Conservation (phyloP, 768 basidiomycete genomes). For the Terana coerulea region DNA sequence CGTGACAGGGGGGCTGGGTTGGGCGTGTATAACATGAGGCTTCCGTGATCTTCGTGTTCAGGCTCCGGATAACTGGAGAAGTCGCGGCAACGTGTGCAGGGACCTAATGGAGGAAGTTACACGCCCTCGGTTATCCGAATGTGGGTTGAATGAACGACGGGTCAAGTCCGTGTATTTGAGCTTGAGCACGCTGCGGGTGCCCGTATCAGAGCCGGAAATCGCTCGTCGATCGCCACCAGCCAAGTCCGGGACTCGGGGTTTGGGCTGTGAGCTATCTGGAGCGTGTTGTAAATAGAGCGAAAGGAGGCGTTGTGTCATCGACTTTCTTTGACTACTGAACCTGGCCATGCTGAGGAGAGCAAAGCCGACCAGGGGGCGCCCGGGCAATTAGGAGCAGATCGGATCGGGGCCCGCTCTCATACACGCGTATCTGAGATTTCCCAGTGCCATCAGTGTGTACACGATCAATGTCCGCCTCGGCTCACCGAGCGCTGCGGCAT, state of each 20-base stretch:
- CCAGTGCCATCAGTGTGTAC: not conserved
- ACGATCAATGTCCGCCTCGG: not conserved
- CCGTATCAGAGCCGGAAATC: conserved; percentile 12
- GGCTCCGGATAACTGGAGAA: conserved; percentile 11
- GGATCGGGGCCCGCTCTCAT: conserved; percentile 4
- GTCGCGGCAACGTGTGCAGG: not conserved
- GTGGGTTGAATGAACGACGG: conserved; percentile 1
- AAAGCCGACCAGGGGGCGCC: too few relatives aligned
- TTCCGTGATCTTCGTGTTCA: conserved; percentile 18
- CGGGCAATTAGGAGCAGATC: not conserved
- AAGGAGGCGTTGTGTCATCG: too few relatives aligned
- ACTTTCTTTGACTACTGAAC: too few relatives aligned
- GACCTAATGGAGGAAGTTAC: conserved; percentile 8
- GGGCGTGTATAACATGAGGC: conserved; percentile 35
- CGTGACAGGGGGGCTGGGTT: conserved; percentile 28
- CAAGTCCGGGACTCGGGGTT: conserved; percentile 3
- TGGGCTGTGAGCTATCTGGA: too few relatives aligned
- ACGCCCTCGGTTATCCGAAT: conserved; percentile 12
- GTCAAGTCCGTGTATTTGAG: conserved; percentile 7
- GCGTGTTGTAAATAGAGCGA: too few relatives aligned
- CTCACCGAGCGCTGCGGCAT: too few relatives aligned
- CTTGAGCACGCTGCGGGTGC: conserved; percentile 9
- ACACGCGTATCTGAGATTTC: conserved; percentile 6
- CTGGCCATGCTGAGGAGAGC: too few relatives aligned
- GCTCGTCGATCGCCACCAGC: conserved; percentile 8